Percentiles rank a stretch among this genome's conserved stretches.
phyloP scores from a whole-genome alignment of 2,329 filamentous ascomycete species.

The Beauveria sp. region DNA sequence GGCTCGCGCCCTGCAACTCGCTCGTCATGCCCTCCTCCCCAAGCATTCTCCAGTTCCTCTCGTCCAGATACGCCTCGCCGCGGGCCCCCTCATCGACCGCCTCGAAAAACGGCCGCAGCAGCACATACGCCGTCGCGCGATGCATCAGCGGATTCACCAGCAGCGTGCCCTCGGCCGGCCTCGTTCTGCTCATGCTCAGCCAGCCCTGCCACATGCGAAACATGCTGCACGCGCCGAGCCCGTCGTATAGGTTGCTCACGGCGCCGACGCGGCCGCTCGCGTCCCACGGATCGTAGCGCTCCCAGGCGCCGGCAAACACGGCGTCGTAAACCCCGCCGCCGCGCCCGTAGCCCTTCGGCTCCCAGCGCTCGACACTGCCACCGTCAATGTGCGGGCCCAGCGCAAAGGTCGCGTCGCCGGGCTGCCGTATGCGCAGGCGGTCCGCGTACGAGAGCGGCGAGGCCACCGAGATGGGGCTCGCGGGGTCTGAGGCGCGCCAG shows the following conservation, averaged over 20 bases:
- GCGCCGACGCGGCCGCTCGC: slow-evolving; percentile 60
- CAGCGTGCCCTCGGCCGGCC: slow-evolving; percentile 69
- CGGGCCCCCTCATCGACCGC: slow-evolving; percentile 20
- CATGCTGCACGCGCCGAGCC: slow-evolving; percentile 73
- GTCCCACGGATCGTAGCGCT: slow-evolving; percentile 77
- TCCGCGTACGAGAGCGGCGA: slow-evolving; percentile 64
- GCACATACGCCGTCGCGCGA: slow-evolving; percentile 68
- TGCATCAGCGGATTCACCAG: slow-evolving; percentile 72
- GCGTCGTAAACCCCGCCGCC: slow-evolving; percentile 59
- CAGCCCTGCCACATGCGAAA: slow-evolving; percentile 89
- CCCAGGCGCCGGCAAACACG: slow-evolving; percentile 70
- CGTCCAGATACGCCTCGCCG: slow-evolving; percentile 34
- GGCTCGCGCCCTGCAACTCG: slow-evolving; percentile 63
- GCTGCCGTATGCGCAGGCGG: slow-evolving; percentile 61
- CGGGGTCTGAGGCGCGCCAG: slow-evolving; percentile 48
- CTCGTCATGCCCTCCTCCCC: slow-evolving; percentile 38
- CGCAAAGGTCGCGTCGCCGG: slow-evolving; percentile 62
- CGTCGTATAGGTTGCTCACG: slow-evolving; percentile 69
- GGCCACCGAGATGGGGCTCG: slow-evolving; percentile 38
- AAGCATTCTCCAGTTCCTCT: slow-evolving; percentile 53
- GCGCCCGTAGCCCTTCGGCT: slow-evolving; percentile 57
- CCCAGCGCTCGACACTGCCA: slow-evolving; percentile 70
- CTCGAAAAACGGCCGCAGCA: slow-evolving; percentile 79
- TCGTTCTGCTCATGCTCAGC: slow-evolving; percentile 69
- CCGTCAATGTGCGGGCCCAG: slow-evolving; percentile 69